Conservation (phyloP, 1,284 basidiomycete species). For the Rhodotorula glutinis region DNA sequence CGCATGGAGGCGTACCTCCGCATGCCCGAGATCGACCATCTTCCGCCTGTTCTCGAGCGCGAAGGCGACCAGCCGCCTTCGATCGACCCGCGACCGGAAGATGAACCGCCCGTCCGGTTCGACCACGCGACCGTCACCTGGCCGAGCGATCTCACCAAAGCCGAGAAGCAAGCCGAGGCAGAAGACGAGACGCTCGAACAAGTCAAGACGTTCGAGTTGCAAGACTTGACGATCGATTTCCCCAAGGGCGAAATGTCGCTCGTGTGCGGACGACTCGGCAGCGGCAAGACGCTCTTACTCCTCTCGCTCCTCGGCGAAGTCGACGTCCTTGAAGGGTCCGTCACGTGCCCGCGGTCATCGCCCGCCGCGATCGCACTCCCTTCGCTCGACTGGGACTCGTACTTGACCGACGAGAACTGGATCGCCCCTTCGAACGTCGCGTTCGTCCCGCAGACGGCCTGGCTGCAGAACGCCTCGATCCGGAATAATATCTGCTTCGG, state of each 20-base stretch:
- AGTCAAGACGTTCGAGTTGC: conserved; percentile 62
- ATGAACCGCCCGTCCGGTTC: conserved; percentile 59
- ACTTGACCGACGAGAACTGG: conserved; percentile 62
- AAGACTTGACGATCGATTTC: conserved; percentile 75
- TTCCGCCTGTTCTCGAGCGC: not conserved
- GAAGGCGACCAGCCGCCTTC: conserved; percentile 43
- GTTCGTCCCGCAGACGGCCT: conserved; percentile 86
- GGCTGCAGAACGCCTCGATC: conserved; percentile 89
- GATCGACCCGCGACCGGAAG: conserved; percentile 44
- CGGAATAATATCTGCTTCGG: conserved; percentile 92
- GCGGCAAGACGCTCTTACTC: conserved; percentile 71
- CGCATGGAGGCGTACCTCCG: conserved; percentile 64
- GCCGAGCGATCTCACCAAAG: conserved; percentile 57
- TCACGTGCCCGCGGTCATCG: conserved; percentile 75
- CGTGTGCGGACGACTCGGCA: conserved; percentile 64
- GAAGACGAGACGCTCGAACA: conserved; percentile 41
- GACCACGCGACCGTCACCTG: conserved; percentile 83
- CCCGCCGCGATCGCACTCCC: conserved; percentile 67
- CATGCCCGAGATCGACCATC: conserved; percentile 35
- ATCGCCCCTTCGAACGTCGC: conserved; percentile 71
- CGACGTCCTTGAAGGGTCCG: conserved; percentile 73
- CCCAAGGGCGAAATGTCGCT: conserved; percentile 72
- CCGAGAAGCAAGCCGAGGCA: conserved; percentile 11
- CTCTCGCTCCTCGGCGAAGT: conserved; percentile 83
- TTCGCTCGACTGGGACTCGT: conserved; percentile 36